Evolutionary conservation across 2,329 filamentous ascomycete species (phyloP).

Genomic region (Cercospora zeae-maydis): DNA sequence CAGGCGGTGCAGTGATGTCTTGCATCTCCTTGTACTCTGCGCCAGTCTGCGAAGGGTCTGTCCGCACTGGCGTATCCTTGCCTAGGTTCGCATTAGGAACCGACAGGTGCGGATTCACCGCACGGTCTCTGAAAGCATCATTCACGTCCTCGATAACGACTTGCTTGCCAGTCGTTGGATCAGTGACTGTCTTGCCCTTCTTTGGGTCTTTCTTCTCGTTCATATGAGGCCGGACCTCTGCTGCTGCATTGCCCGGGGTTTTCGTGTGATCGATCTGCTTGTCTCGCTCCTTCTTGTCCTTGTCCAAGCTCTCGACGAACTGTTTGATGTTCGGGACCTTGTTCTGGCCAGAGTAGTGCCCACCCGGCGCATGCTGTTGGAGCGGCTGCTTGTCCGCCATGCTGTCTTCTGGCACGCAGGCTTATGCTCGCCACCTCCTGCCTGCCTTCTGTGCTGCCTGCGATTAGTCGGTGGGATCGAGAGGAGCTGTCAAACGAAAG

Average conservation of each 20-base stretch:
- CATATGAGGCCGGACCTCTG: constrained; percentile 47
- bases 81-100: constrained; percentile 87
- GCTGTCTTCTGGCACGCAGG: background rate
- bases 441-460: background rate
- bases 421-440: background rate
- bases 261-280: constrained; percentile 58
- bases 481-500: background rate
- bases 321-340: constrained; percentile 83
- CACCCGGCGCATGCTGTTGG: constrained; percentile 41
- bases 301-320: constrained; percentile 75
- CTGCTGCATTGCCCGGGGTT: constrained; percentile 34
- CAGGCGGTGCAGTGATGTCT: constrained; percentile 86
- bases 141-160: constrained; percentile 82
- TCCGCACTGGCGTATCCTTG: constrained; percentile 68
- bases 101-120: constrained; percentile 71
- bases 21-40: constrained; percentile 80
- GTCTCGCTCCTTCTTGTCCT: constrained; percentile 73
- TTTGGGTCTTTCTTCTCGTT: constrained; percentile 46
- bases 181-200: constrained; percentile 64
- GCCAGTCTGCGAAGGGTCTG: constrained; percentile 65
- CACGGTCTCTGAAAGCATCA: constrained; percentile 64
- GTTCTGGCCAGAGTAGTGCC: constrained; percentile 77
- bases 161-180: constrained; percentile 82
- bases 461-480: background rate
- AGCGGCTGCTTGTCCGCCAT: constrained; percentile 16